phyloP scores from a whole-genome alignment of 805 yeast species.

The Monosporozyma siamensis region DNA sequence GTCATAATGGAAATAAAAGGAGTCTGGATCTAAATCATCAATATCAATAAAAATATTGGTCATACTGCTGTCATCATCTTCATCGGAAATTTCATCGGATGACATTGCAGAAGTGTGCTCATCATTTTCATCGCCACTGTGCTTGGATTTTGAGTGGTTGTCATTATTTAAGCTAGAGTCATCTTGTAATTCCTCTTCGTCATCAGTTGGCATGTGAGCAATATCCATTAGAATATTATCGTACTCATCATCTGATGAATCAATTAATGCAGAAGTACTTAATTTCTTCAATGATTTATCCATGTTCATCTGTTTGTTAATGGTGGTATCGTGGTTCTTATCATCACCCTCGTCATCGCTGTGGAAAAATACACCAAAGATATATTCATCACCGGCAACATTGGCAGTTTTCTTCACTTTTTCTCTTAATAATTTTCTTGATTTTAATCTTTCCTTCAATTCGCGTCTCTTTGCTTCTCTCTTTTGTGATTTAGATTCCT shows the following conservation, averaged over 20 bases:
- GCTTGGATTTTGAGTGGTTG: constrained; percentile 9
- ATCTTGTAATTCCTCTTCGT: constrained; percentile 18
- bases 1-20: constrained; percentile 28
- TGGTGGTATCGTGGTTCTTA: neutral
- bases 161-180: constrained; percentile 25
- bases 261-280: constrained; percentile 16
- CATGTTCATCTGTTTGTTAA: constrained; percentile 4
- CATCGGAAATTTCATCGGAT: constrained; percentile 19
- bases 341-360: constrained; percentile 21
- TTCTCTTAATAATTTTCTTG: constrained; percentile 20
- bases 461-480: constrained; percentile 25
- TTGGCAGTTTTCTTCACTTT: constrained; percentile 33
- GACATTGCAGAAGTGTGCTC: constrained; percentile 4
- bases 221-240: constrained; percentile 29
- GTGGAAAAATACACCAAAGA: constrained; percentile 28
- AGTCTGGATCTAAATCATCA: constrained; percentile 32
- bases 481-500: constrained; percentile 17
- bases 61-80: constrained; percentile 32
- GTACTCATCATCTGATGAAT: constrained; percentile 26
- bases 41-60: constrained; percentile 33
- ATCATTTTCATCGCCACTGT: neutral
- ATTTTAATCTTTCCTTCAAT: constrained; percentile 23
- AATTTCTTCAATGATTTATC: constrained; percentile 9
- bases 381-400: constrained; percentile 27
- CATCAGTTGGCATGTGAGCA: constrained; percentile 30